Conservation (phyloP, 345 rosid species). For the Acer campestre region DNA sequence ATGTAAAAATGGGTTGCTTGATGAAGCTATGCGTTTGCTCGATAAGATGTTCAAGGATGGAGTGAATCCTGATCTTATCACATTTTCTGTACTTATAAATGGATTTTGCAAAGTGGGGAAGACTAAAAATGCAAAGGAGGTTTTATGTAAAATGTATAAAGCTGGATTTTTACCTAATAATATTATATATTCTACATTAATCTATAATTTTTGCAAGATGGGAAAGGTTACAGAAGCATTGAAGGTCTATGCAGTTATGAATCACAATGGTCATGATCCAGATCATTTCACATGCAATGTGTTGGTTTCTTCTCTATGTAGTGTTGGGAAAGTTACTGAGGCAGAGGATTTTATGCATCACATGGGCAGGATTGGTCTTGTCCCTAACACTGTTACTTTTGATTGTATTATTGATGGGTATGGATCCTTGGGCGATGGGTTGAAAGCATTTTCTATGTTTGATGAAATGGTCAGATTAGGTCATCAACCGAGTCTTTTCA, state of each 20-base stretch:
- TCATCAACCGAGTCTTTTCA: constrained; percentile 63
- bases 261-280: constrained; percentile 41
- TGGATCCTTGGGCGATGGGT: constrained; percentile 56
- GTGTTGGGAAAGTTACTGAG: constrained; percentile 57
- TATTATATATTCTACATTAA: constrained; percentile 58
- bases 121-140: constrained; percentile 50
- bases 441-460: constrained; percentile 60
- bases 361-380: constrained; percentile 48
- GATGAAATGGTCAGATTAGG: constrained; percentile 80
- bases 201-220: constrained; percentile 57
- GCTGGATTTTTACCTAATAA: constrained; percentile 62
- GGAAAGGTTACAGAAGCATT: constrained; percentile 61
- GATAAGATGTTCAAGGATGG: constrained; percentile 62
- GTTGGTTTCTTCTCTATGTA: constrained; percentile 66
- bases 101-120: constrained; percentile 67
- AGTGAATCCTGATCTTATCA: constrained; percentile 64
- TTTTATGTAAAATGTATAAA: constrained; percentile 67
- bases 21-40: constrained; percentile 63
- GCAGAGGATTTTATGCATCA: constrained; percentile 69
- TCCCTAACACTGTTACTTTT: constrained; percentile 58
- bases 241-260: constrained; percentile 62
- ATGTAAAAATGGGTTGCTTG: constrained; percentile 59
- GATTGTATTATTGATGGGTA: constrained; percentile 69
- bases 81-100: constrained; percentile 77
- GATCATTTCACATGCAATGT: constrained; percentile 57